phyloP scores from a whole-genome alignment of 2,329 filamentous ascomycete genomes.

The Clonostachys solani region DNA sequence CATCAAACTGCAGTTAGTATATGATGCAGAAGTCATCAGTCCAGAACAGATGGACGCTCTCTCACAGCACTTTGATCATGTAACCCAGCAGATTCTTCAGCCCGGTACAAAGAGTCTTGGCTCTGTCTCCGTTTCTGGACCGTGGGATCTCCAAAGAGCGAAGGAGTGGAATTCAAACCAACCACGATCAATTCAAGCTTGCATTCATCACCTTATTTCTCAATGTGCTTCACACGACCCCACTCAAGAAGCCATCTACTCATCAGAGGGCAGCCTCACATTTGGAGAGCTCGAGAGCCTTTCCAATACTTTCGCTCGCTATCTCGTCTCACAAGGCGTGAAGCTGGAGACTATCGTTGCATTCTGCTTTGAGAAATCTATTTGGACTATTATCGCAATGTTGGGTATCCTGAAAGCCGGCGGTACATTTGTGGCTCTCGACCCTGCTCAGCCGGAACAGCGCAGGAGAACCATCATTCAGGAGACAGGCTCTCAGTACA shows the following conservation, averaged over 20 bases:
- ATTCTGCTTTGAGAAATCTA: slow-evolving; percentile 14
- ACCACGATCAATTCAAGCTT: not conserved
- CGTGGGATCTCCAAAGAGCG: not conserved
- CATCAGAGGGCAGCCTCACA: slow-evolving; percentile 16
- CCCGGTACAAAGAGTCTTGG: not conserved
- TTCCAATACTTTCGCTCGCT: slow-evolving; percentile 4
- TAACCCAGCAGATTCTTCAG: not conserved
- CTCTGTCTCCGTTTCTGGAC: not conserved
- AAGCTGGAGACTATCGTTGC: slow-evolving; percentile 5
- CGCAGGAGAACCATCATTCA: slow-evolving; percentile 3
- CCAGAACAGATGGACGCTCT: not conserved
- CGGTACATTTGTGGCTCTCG: slow-evolving; percentile 13
- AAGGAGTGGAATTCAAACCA: slow-evolving; percentile 1
- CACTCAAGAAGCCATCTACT: slow-evolving; percentile 15
- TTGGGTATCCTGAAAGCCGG: slow-evolving; percentile 17
- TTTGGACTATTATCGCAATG: slow-evolving; percentile 12
- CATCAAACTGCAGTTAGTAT: slow-evolving; percentile 2
- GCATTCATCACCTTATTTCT: slow-evolving; percentile 3
- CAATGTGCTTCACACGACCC: not conserved
- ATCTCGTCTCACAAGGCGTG: slow-evolving; percentile 3
- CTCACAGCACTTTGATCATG: not conserved
- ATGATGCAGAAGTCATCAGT: not conserved
- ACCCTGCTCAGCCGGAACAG: slow-evolving; percentile 1
- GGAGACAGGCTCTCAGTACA: slow-evolving; percentile 3
- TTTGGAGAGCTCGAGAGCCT: slow-evolving; percentile 26